Conservation (phyloP, 202 grass and related monocot species). For the Schoenoplectus tabernaemontani region DNA sequence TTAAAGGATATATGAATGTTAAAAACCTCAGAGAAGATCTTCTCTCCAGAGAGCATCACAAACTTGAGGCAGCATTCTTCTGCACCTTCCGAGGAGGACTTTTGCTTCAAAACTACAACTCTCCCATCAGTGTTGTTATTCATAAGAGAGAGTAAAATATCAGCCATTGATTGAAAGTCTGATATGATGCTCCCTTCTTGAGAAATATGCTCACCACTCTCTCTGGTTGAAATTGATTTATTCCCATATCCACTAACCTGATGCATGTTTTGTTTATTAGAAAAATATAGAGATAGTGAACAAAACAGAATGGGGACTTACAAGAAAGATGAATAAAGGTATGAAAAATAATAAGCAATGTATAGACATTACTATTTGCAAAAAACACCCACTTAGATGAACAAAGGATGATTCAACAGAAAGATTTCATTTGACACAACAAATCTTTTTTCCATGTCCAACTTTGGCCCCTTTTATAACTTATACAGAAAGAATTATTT, state of each 20-base stretch:
- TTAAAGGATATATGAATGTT: not conserved
- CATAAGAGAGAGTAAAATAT: constrained; percentile 53
- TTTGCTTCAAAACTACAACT: constrained; percentile 55
- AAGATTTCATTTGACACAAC: not conserved
- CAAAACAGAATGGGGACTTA: not conserved
- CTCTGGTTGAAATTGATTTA: constrained; percentile 30
- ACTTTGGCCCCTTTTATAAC: not conserved
- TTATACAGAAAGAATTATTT: not conserved
- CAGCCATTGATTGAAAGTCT: constrained; percentile 56
- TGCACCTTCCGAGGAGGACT: constrained; percentile 28
- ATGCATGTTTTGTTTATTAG: constrained; percentile 6
- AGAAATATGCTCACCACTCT: constrained; percentile 13
- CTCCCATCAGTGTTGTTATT: constrained; percentile 80
- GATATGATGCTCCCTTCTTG: constrained; percentile 67
- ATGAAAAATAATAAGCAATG: not conserved
- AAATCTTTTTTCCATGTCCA: not conserved
- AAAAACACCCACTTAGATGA: not conserved
- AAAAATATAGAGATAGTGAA: constrained; percentile 7
- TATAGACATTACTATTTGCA: not conserved
- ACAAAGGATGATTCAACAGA: not conserved
- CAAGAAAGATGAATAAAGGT: not conserved
- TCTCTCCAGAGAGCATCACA: constrained; percentile 87
- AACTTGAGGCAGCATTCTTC: constrained; percentile 79
- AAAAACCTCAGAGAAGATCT: constrained; percentile 72
- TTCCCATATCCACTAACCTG: constrained; percentile 76